A percentile compares a stretch with the other conserved stretches of the same genome.
These are phyloP conservation scores for Calonectria crousiana DNA, from an alignment of 2,329 filamentous ascomycete species.

Conservation along the genomic window DNA sequence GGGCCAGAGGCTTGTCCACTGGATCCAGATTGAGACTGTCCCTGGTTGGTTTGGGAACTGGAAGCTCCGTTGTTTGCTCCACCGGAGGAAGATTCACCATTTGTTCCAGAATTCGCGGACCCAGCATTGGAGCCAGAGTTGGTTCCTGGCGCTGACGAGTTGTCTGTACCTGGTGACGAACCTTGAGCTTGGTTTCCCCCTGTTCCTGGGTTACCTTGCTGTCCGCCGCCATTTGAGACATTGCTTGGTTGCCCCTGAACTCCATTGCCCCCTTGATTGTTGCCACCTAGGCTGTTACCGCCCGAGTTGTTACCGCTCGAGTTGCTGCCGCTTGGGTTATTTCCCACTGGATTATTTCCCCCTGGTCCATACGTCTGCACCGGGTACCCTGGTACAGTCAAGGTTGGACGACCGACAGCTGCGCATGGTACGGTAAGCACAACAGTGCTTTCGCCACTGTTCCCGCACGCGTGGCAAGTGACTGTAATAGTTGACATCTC, in stretches of 20 bases:
- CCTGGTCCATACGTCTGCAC: not conserved
- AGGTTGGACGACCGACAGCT: not conserved
- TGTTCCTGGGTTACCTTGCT: not conserved
- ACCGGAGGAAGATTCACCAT: not conserved
- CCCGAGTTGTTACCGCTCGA: no score
- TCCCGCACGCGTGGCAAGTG: not conserved
- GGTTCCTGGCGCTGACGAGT: not conserved
- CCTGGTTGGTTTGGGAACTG: not conserved
- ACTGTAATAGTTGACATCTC: not conserved
- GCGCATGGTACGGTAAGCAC: not conserved
- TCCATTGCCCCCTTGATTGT: not conserved
- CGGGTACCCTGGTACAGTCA: not conserved
- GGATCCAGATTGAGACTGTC: not conserved
- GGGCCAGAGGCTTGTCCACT: not conserved
- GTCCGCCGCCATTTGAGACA: not conserved
- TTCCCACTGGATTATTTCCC: no score
- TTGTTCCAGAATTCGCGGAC: not conserved
- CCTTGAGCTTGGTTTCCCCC: not conserved
- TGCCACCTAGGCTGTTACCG: no score
- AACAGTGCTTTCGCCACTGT: not conserved
- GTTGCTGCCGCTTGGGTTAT: not conserved
- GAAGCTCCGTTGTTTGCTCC: not conserved
- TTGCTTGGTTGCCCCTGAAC: not conserved
- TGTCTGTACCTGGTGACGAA: not conserved
- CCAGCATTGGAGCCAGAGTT: not conserved